These are phyloP conservation scores for Daphne laureola DNA, from an alignment of 441 rosid species.

Conservation along the genomic window DNA sequence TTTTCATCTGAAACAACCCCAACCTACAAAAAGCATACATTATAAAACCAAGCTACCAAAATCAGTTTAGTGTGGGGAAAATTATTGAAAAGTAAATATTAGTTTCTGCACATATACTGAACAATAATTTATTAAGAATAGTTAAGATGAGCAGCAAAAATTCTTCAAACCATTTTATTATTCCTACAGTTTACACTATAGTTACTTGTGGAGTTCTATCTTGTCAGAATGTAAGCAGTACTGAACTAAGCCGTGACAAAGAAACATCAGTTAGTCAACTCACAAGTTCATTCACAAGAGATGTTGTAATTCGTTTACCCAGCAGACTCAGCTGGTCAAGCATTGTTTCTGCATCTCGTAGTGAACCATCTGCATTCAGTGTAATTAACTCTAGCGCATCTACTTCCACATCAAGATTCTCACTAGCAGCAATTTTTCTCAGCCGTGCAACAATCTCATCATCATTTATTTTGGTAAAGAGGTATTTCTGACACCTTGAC, in stretches of 20 bases:
- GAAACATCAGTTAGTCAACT: conserved; percentile 27
- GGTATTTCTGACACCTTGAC: conserved; percentile 92
- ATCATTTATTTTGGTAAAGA: conserved; percentile 89
- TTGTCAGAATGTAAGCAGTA: too few species aligned
- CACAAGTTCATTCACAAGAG: conserved; percentile 92
- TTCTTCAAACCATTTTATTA: too few species aligned
- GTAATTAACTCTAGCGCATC: conserved; percentile 92
- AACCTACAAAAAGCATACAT: conserved; percentile 35
- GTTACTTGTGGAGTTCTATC: neutral
- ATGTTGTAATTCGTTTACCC: conserved; percentile 77
- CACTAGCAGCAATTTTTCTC: conserved; percentile 59
- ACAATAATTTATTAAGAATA: too few species aligned
- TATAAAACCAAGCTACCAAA: conserved; percentile 1
- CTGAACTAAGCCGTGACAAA: conserved; percentile 1
- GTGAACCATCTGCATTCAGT: conserved; percentile 90
- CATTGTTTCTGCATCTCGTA: conserved; percentile 98
- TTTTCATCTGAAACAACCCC: conserved; percentile 97
- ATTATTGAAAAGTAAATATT: too few species aligned
- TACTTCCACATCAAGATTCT: conserved; percentile 77
- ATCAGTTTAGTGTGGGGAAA: too few species aligned
- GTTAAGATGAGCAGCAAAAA: too few species aligned
- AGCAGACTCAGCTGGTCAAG: conserved; percentile 90
- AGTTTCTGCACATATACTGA: too few species aligned
- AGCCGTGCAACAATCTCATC: conserved; percentile 63
- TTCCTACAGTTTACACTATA: too few species aligned